Evolutionary conservation across 2,329 filamentous ascomycete species (phyloP).

Genomic region (Cephalotrichum gorgonifer): DNA sequence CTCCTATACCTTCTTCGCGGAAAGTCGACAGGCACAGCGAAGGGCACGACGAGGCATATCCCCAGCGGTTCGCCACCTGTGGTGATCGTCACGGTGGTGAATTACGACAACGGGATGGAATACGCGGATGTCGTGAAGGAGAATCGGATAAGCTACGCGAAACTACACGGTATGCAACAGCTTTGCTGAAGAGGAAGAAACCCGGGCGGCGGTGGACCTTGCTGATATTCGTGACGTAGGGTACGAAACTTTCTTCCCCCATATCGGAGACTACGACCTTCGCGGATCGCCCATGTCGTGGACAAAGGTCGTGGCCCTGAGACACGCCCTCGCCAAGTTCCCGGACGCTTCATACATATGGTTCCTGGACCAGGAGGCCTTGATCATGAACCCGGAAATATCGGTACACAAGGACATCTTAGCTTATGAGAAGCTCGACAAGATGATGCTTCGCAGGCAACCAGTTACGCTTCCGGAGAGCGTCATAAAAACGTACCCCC

Average conservation of each 20-base stretch:
- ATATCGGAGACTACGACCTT: conserved; percentile 65
- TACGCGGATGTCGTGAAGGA: conserved; percentile 67
- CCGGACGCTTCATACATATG: conserved; percentile 75
- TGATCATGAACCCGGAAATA: conserved; percentile 76
- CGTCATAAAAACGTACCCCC: conserved; percentile 87
- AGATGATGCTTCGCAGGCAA: conserved; percentile 72
- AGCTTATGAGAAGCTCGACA: conserved; percentile 55
- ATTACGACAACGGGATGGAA: conserved; percentile 37
- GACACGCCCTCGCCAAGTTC: conserved; percentile 75
- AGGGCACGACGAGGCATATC: conserved; percentile 16
- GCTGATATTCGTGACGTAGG: conserved; percentile 36
- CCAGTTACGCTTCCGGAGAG: conserved; percentile 90
- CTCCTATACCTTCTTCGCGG: conserved; percentile 50
- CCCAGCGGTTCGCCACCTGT: conserved; percentile 48
- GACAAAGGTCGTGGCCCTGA: conserved; percentile 73
- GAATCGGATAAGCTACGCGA: conserved; percentile 78
- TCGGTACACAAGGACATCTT: conserved; percentile 64
- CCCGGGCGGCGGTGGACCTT: neutral
- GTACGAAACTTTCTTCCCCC: conserved; percentile 76
- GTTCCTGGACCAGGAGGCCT: conserved; percentile 72
- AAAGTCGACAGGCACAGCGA: neutral
- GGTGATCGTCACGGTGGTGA: conserved; percentile 79
- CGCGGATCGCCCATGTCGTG: conserved; percentile 51
- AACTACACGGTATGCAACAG: conserved; percentile 62
- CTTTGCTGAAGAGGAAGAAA: neutral